phyloP scores from a whole-genome alignment of 257 asterid genomes.

The Prunella vulgaris region DNA sequence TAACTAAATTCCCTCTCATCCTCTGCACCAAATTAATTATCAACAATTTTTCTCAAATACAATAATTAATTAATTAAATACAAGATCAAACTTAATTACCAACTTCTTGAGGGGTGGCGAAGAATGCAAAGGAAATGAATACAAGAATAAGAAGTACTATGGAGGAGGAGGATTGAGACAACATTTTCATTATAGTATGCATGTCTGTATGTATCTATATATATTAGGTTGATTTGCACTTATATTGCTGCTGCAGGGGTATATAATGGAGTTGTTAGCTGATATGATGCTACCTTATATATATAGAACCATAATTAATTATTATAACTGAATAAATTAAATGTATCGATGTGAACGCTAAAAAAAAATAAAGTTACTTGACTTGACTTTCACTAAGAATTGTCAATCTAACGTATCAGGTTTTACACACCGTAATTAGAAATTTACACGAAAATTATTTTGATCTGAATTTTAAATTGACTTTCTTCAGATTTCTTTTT shows the following conservation, averaged over 20 bases:
- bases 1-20: slow-evolving; percentile 74
- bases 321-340: not conserved
- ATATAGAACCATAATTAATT: not conserved
- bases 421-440: not conserved
- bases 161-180: not conserved
- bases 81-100: no score
- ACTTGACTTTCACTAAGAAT: not conserved
- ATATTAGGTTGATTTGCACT: not conserved
- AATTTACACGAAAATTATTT: not conserved
- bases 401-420: not conserved
- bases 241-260: no score
- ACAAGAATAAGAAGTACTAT: slow-evolving; percentile 9
- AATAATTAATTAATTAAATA: no score
- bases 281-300: not conserved
- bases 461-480: no score
- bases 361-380: not conserved
- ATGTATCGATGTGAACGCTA: not conserved
- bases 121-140: slow-evolving; percentile 14
- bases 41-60: no score
- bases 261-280: not conserved
- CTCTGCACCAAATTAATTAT: slow-evolving; percentile 28
- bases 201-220: no score
- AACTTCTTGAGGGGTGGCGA: slow-evolving; percentile 42
- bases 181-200: not conserved
- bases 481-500: no score